Conservation (phyloP, 371 early-diverging fungal species). For the Cokeromyces recurvatus region DNA sequence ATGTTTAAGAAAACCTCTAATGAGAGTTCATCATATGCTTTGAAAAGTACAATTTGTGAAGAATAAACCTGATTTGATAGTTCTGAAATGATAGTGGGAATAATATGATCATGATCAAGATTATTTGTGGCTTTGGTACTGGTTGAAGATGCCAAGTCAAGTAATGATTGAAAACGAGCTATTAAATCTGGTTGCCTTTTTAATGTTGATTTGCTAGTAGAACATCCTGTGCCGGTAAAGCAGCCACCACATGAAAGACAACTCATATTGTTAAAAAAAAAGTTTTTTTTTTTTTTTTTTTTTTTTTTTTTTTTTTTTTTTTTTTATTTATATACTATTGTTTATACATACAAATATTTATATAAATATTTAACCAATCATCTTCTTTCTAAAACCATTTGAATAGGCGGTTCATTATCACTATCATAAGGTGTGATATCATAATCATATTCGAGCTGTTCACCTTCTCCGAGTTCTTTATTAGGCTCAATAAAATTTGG, state of each 20-base stretch:
- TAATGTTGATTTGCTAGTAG: slow-evolving; percentile 6
- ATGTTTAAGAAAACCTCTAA: slow-evolving; percentile 9
- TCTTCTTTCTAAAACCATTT: slow-evolving; percentile 5
- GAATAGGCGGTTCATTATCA: slow-evolving; percentile 13
- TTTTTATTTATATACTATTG: too few species aligned
- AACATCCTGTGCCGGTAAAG: slow-evolving; percentile 18
- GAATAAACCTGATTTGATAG: slow-evolving; percentile 24
- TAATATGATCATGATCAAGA: slow-evolving; percentile 19
- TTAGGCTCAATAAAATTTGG: slow-evolving; percentile 11
- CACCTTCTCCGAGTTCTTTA: background rate
- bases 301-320: too few species aligned
- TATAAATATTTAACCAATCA: too few species aligned
- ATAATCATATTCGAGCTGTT: slow-evolving; percentile 5
- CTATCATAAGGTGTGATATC: slow-evolving; percentile 21
- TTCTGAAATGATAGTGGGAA: slow-evolving; percentile 20
- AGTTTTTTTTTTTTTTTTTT: too few species aligned
- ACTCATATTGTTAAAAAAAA: slow-evolving; percentile 11
- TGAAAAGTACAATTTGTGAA: slow-evolving; percentile 19
- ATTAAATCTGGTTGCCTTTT: background rate
- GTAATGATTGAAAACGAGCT: slow-evolving; percentile 2
- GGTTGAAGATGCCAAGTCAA: slow-evolving; percentile 2
- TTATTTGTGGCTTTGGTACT: background rate
- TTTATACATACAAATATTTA: too few species aligned
- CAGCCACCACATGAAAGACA: slow-evolving; percentile 24
- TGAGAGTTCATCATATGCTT: slow-evolving; percentile 12